Evolutionary conservation across 495 filamentous ascomycete genomes (phyloP).

Genomic region (Hapsidospora chrysogenum): DNA sequence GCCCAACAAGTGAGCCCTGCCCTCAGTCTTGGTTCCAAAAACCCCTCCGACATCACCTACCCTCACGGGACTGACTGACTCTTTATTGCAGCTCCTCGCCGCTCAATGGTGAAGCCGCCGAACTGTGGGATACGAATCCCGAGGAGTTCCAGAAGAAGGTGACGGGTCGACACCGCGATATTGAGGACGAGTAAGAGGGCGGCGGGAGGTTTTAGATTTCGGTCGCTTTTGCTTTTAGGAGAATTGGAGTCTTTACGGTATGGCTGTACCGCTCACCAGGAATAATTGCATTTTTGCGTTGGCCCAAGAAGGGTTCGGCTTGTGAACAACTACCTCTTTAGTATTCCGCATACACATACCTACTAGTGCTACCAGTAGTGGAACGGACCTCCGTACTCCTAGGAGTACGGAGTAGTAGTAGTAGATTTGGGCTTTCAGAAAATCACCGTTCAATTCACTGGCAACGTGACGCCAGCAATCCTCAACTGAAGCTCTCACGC

Average conservation of each 20-base stretch:
- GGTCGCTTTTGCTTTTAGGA: background rate
- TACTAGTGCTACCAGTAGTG: no score
- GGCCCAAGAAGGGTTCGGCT: background rate
- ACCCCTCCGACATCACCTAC: background rate
- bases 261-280: background rate
- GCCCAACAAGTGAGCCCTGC: conserved; percentile 76
- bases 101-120: conserved; percentile 88
- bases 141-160: conserved; percentile 71
- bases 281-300: conserved; percentile 3
- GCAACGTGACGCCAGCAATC: no score
- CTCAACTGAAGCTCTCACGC: no score
- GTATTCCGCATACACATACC: no score
- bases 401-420: no score
- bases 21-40: background rate
- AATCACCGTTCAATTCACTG: no score
- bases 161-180: conserved; percentile 34
- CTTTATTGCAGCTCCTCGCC: conserved; percentile 56
- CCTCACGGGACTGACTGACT: conserved; percentile 2
- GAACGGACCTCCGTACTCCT: no score
- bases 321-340: no score
- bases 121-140: conserved; percentile 85
- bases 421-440: no score
- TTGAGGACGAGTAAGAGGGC: conserved; percentile 32
- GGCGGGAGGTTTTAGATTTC: background rate
- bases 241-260: conserved; percentile 1